Evolutionary conservation across 2,329 filamentous ascomycete species (phyloP), one percentile per base, ranked within the genome.

Genomic region (Elsinoe perseae): DNA sequence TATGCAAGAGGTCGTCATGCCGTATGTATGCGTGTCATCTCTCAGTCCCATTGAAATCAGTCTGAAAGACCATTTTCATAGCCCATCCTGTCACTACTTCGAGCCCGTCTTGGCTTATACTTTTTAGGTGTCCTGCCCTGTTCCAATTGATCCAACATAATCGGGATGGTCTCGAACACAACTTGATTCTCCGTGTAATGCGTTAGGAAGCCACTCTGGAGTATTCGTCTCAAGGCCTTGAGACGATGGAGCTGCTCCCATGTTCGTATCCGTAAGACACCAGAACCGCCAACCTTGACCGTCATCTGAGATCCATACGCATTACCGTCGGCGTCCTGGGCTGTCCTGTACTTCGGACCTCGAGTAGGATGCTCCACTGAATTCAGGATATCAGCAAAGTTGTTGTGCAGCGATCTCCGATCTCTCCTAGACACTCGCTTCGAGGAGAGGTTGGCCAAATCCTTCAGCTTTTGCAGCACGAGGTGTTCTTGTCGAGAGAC

Each of bases 221-320:
- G 70, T 27, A 83, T 71, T 36, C 83, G 71, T 64, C 81, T 77
- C 54, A 88, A 69, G 2, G 79, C 78, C 59, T 83, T 80, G 52
- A 87, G 69, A 27, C 84, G 75, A 62, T 82, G 75, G 63, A 86
- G 72, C 69, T 88, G 88, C 85, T 85, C 88, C 85, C 85, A 89
- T 61, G 79, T 78, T 68, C 88, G 83, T 52, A 88, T 81, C 52
- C 73, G 77, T 73, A 87, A 80, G 54, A 79, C 76, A 2, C 81
- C 79, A 50, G 79, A 75, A 2, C 81, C 80, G 46, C 76, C 77
- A 56, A 87, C 79, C 56, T 79, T 77, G 36, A 88, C 75, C 9
- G 73, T 79, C 71, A 86, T 74, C 57, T 83, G 76, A 58, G 78
- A 83, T 4, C 84, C 84, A 59, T 83, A 83, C 50, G 77, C 75